phyloP scores from a whole-genome alignment of 192 early-diverging fungal species.

The Neocallimastix lanati region DNA sequence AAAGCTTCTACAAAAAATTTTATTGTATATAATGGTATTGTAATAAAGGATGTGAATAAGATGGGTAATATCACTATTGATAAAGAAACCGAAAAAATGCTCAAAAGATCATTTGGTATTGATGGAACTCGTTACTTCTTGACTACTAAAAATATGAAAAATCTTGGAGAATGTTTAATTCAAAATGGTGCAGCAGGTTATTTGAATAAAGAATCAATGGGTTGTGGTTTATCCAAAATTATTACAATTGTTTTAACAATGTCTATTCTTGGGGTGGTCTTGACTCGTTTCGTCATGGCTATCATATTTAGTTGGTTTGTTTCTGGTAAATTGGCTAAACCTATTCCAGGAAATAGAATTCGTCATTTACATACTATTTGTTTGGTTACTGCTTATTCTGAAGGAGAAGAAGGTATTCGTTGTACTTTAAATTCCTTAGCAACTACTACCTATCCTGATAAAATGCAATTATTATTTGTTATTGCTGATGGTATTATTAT shows the following conservation, averaged over 20 bases:
- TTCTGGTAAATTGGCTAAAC: not conserved
- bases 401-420: conserved; percentile 57
- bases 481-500: conserved; percentile 82
- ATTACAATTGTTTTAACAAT: conserved; percentile 10
- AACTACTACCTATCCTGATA: conserved; percentile 60
- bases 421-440: conserved; percentile 77
- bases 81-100: not conserved
- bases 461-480: conserved; percentile 68
- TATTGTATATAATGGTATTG: too few relatives aligned
- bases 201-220: conserved; percentile 7
- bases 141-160: not conserved
- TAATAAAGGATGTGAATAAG: too few relatives aligned
- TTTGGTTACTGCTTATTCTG: conserved; percentile 81
- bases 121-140: not conserved
- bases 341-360: not conserved
- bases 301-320: conserved; percentile 9
- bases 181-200: conserved; percentile 8
- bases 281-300: conserved; percentile 11
- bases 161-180: conserved; percentile 12
- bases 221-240: conserved; percentile 14
- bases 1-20: too few relatives aligned
- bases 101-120: not conserved
- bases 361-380: conserved; percentile 21
- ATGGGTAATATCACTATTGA: too few relatives aligned
- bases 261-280: conserved; percentile 17